Conservation (phyloP, 768 basidiomycete species). For the Mycena kentingensis region DNA sequence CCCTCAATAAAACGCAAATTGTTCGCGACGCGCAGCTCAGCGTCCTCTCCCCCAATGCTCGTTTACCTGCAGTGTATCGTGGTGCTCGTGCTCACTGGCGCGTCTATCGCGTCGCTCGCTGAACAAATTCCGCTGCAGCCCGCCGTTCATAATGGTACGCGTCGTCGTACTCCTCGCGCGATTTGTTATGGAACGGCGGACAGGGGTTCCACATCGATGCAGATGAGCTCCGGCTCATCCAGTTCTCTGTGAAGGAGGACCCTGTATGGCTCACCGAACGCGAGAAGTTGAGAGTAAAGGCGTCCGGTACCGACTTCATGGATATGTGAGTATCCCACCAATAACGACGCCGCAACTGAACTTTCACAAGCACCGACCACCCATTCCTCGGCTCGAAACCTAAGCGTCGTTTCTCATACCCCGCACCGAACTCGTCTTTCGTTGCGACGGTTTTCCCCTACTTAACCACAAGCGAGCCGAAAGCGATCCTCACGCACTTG, state of each 20-base stretch:
- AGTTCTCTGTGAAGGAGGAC: slow-evolving; percentile 43
- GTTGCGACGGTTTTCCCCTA: slow-evolving; percentile 7
- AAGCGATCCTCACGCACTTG: slow-evolving; percentile 47
- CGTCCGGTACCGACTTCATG: slow-evolving; percentile 6
- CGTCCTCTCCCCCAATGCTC: too few species aligned
- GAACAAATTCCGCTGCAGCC: too few species aligned
- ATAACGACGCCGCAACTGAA: background rate
- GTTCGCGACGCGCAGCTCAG: too few species aligned
- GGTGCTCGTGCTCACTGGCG: too few species aligned
- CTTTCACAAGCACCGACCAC: background rate
- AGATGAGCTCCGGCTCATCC: slow-evolving; percentile 53
- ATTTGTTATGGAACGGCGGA: too few species aligned
- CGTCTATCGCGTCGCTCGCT: too few species aligned
- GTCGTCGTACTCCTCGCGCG: too few species aligned
- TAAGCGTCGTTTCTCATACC: slow-evolving; percentile 8
- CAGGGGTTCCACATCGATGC: slow-evolving; percentile 56
- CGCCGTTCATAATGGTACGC: too few species aligned
- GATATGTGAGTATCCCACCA: slow-evolving; percentile 18
- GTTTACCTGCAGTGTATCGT: too few species aligned
- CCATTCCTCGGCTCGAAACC: slow-evolving; percentile 2
- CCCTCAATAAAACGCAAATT: too few species aligned
- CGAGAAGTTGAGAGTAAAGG: slow-evolving; percentile 15
- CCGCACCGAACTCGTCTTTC: slow-evolving; percentile 16
- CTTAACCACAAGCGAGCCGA: slow-evolving; percentile 37
- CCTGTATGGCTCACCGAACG: slow-evolving; percentile 17